phyloP scores from a whole-genome alignment of 306 rosid genomes.

The Sophora flavescens region DNA sequence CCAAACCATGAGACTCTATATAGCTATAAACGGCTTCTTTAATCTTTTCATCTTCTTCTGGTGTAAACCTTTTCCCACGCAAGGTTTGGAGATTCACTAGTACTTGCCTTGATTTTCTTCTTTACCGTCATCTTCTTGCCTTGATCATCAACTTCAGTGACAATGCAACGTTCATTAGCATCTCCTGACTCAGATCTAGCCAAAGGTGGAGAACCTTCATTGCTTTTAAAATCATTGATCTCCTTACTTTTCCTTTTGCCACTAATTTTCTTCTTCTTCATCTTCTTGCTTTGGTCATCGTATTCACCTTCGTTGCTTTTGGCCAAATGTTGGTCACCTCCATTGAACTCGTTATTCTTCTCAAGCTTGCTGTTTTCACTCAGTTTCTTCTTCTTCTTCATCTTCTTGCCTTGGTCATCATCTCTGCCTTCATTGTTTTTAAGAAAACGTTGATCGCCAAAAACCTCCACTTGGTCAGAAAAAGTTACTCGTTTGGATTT shows the following conservation, averaged over 20 bases:
- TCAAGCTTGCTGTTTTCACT: no score
- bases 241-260: constrained; percentile 28
- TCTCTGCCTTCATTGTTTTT: no score
- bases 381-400: no score
- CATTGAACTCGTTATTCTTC: no score
- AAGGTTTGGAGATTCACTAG: constrained; percentile 19
- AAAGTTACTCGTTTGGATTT: no score
- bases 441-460: no score
- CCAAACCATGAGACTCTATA: no score
- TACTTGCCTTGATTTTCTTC: not conserved
- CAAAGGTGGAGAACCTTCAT: no score
- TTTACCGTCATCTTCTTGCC: not conserved
- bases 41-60: constrained; percentile 74
- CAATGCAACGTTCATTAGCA: not conserved
- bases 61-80: constrained; percentile 65
- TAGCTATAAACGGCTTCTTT: constrained; percentile 60
- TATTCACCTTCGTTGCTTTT: not conserved
- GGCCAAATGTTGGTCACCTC: no score
- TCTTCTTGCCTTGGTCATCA: no score
- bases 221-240: constrained; percentile 1
- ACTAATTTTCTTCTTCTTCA: constrained; percentile 13
- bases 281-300: constrained; percentile 17
- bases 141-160: constrained; percentile 21
- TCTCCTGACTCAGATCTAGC: not conserved
- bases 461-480: no score